These are phyloP conservation scores for Plantago lanceolata DNA, from an alignment of 305 asterid genomes.

Conservation along the genomic window DNA sequence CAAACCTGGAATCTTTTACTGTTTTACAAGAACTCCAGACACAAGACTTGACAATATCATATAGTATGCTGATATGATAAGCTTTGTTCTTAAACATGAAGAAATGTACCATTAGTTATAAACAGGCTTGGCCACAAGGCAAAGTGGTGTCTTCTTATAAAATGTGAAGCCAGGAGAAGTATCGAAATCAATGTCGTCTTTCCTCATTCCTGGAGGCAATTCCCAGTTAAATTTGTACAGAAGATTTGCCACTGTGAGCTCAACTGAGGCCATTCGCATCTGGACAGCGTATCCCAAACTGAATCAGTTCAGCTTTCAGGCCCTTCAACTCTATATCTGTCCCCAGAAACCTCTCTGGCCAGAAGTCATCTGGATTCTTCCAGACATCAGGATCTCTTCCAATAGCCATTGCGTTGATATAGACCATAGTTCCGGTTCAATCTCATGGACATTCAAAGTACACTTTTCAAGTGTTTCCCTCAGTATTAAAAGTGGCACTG, in stretches of 20 bases:
- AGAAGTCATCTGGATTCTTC: slow-evolving; percentile 15
- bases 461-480: slow-evolving; percentile 9
- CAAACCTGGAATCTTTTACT: neutral
- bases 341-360: slow-evolving; percentile 9
- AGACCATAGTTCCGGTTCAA: slow-evolving; percentile 2
- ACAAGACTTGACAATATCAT: neutral
- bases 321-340: slow-evolving; percentile 7
- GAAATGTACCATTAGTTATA: neutral
- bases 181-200: slow-evolving; percentile 10
- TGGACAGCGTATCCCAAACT: slow-evolving; percentile 14
- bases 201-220: slow-evolving; percentile 6
- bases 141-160: neutral
- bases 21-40: neutral
- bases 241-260: slow-evolving; percentile 16
- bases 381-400: slow-evolving; percentile 2
- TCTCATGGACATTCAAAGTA: neutral
- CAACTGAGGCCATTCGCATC: slow-evolving; percentile 11
- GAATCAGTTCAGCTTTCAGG: slow-evolving; percentile 6
- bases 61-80: neutral
- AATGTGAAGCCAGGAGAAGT: neutral
- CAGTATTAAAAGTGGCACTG: slow-evolving; percentile 9
- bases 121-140: slow-evolving; percentile 12
- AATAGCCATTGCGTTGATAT: slow-evolving; percentile 1
- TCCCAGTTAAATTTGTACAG: slow-evolving; percentile 17
- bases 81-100: neutral